Evolutionary conservation across 2,329 filamentous ascomycete genomes (phyloP).

Genomic region (Calonectria pseudoturangicola): DNA sequence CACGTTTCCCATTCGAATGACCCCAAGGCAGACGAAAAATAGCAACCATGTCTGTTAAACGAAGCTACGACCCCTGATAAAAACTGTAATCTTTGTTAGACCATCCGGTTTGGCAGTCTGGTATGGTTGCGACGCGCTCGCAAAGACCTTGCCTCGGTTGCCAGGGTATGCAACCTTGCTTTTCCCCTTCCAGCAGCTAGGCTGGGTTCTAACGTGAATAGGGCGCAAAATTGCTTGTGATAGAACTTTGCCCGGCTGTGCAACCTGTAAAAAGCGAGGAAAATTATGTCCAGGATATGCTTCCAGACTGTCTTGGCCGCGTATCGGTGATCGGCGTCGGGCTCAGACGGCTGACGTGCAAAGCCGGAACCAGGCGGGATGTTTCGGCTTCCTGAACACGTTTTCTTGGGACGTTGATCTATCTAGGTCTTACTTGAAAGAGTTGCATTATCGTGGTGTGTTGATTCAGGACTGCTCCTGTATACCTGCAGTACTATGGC

Average conservation of each 20-base stretch:
- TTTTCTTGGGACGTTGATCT: slow-evolving; percentile 13
- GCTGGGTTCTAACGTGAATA: background rate
- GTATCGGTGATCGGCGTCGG: background rate
- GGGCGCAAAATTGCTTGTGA: slow-evolving; percentile 14
- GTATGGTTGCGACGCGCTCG: background rate
- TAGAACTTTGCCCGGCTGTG: background rate
- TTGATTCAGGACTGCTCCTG: too few relatives aligned
- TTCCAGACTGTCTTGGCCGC: slow-evolving; percentile 1
- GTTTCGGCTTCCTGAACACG: background rate
- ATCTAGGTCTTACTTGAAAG: background rate
- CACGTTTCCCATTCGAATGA: background rate
- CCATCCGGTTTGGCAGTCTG: too few relatives aligned
- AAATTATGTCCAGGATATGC: background rate
- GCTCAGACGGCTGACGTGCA: background rate
- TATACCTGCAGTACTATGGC: rapidly evolving
- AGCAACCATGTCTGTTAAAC: background rate
- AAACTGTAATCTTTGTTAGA: background rate
- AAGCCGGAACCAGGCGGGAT: background rate
- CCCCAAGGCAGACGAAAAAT: too few relatives aligned
- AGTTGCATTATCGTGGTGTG: background rate
- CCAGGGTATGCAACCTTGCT: background rate
- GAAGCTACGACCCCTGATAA: background rate
- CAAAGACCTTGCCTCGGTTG: background rate
- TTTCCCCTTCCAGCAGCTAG: background rate
- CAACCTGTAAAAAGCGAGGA: background rate